A percentile compares a stretch with the other conserved stretches of the same genome.
These are phyloP conservation scores for Scutellaria galericulata DNA, from an alignment of 257 asterid genomes.

Conservation along the genomic window DNA sequence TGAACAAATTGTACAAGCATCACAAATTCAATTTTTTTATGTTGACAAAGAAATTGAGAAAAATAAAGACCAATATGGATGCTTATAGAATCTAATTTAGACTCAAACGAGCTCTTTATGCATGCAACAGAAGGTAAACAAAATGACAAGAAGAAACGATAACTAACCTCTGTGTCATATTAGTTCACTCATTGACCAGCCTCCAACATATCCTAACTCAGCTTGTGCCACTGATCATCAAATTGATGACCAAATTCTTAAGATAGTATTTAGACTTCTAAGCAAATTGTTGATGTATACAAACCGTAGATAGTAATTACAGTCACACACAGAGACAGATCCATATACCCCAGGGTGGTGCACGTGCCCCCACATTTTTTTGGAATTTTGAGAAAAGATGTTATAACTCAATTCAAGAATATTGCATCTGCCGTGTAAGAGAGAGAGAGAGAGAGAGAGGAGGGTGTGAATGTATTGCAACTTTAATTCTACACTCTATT, in stretches of 20 bases:
- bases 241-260: neutral
- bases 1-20: too few relatives aligned
- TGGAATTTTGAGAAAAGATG: too few relatives aligned
- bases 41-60: neutral
- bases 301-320: too few relatives aligned
- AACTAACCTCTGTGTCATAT: slow-evolving; percentile 15
- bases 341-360: too few relatives aligned
- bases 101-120: neutral
- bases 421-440: too few relatives aligned
- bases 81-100: neutral
- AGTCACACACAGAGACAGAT: too few relatives aligned
- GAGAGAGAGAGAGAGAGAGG: too few relatives aligned
- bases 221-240: neutral
- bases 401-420: too few relatives aligned
- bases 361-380: too few relatives aligned
- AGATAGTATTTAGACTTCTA: neutral
- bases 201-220: neutral
- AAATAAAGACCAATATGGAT: neutral
- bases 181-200: neutral
- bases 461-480: too few relatives aligned
- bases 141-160: neutral
- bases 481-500: too few relatives aligned
- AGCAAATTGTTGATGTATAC: neutral
- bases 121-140: neutral
- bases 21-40: neutral